Conservation (phyloP, 1,284 basidiomycete genomes). For the Melampsora americana region DNA sequence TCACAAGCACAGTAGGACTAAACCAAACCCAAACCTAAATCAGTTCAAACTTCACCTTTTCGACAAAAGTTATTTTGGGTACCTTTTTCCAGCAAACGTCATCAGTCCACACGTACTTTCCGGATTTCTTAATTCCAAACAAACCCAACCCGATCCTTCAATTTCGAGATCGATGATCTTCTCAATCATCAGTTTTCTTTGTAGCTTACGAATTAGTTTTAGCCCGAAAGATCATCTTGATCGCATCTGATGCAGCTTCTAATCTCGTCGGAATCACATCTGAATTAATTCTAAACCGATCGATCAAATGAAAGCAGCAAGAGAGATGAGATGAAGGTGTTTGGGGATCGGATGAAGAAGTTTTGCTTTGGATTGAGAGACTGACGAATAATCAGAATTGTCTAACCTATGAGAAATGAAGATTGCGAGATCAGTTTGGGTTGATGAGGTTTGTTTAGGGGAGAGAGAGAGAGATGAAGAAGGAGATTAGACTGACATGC, state of each 20-base stretch:
- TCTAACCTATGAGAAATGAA: constrained; percentile 70
- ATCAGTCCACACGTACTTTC: constrained; percentile 96
- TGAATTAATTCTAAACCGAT: not conserved
- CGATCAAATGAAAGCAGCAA: no score
- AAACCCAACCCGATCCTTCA: not conserved
- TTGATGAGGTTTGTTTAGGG: no score
- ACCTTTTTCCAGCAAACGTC: constrained; percentile 96
- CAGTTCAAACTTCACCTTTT: constrained; percentile 16
- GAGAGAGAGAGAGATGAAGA: no score
- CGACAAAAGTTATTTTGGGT: constrained; percentile 54
- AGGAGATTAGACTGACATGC: constrained; percentile 34
- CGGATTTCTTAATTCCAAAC: constrained; percentile 65
- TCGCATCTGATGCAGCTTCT: constrained; percentile 86
- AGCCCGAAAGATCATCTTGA: constrained; percentile 82
- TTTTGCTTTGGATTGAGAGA: constrained; percentile 21
- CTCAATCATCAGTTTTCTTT: not conserved
- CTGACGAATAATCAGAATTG: constrained; percentile 88
- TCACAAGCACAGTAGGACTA: constrained; percentile 36
- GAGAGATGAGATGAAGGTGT: no score
- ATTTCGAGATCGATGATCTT: no score
- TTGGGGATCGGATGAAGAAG: not conserved
- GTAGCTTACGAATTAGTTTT: constrained; percentile 66
- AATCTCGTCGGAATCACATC: constrained; percentile 57
- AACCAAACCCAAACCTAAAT: not conserved
- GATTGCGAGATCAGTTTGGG: no score